A percentile compares a stretch with the other conserved stretches of the same genome.
Conservation (phyloP, 176 grass and related monocot species). For the Dactylis glomerata region DNA sequence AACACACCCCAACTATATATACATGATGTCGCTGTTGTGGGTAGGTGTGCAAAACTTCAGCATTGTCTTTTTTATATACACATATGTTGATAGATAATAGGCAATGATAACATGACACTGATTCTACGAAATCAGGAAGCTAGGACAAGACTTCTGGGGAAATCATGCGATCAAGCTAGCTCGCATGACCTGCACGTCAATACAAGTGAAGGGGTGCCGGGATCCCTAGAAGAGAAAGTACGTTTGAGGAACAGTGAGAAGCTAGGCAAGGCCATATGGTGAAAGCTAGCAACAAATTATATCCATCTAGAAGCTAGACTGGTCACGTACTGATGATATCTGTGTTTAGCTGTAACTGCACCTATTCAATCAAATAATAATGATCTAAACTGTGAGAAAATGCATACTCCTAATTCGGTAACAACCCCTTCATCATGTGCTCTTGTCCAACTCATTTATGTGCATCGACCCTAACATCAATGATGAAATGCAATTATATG, state of each 20-base stretch:
- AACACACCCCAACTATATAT: no score
- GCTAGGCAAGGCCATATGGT: background rate
- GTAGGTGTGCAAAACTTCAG: background rate
- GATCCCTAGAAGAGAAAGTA: background rate
- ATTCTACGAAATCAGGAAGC: no score
- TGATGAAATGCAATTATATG: background rate
- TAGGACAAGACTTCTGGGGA: background rate
- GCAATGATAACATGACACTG: no score
- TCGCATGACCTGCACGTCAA: background rate
- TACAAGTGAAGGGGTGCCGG: background rate
- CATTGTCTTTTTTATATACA: background rate
- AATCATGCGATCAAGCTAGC: background rate
- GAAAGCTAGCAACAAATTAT: constrained; percentile 14
- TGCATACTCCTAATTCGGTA: no score
- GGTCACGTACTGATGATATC: background rate
- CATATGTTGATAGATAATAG: background rate
- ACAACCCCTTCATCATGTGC: no score
- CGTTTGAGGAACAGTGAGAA: background rate
- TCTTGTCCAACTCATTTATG: background rate
- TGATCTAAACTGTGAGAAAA: no score
- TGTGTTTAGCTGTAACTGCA: background rate
- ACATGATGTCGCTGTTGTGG: background rate
- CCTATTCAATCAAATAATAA: background rate
- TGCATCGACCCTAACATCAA: background rate
- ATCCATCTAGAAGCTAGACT: no score